These are phyloP conservation scores for Elongisporangium prolatum DNA, from an alignment of 352 stramenopile genomes.

Conservation along the genomic window DNA sequence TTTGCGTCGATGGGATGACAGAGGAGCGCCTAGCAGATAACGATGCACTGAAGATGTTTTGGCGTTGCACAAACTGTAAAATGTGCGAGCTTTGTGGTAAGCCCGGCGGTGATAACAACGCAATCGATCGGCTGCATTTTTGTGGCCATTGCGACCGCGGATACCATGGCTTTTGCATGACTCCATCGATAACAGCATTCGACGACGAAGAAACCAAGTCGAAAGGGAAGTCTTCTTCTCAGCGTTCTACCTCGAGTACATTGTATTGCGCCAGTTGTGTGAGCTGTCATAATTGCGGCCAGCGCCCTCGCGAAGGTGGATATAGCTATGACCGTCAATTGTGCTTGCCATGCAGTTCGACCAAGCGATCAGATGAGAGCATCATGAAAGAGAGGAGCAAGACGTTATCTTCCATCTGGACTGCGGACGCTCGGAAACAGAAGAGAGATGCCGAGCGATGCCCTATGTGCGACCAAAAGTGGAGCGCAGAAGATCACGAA, in stretches of 20 bases:
- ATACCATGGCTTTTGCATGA: slow-evolving; percentile 48
- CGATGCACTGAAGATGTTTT: slow-evolving; percentile 66
- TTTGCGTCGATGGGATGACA: slow-evolving; percentile 74
- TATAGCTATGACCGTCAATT: slow-evolving; percentile 62
- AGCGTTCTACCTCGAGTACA: slow-evolving; percentile 1
- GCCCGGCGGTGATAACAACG: slow-evolving; percentile 23
- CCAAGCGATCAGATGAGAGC: slow-evolving; percentile 42
- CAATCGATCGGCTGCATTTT: slow-evolving; percentile 25
- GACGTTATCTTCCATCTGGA: slow-evolving; percentile 57
- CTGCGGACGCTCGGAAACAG: slow-evolving; percentile 32
- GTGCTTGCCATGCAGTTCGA: slow-evolving; percentile 58
- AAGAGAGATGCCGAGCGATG: slow-evolving; percentile 73
- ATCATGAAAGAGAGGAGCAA: slow-evolving; percentile 46
- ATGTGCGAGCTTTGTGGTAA: slow-evolving; percentile 92
- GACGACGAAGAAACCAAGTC: slow-evolving; percentile 7
- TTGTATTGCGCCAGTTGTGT: slow-evolving; percentile 76
- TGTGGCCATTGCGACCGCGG: slow-evolving; percentile 51
- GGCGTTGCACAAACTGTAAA: slow-evolving; percentile 95
- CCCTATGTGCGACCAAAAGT: slow-evolving; percentile 68
- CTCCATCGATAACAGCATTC: slow-evolving; percentile 28
- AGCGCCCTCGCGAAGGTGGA: slow-evolving; percentile 32
- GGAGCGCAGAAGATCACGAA: slow-evolving; percentile 67
- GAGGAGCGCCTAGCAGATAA: slow-evolving; percentile 23
- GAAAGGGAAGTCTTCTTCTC: slow-evolving; percentile 1
- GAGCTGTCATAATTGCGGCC: slow-evolving; percentile 45